Evolutionary conservation across 805 yeast genomes (phyloP), one percentile per base, ranked within the genome.

Genomic region (Priceomyces haplophilus): DNA sequence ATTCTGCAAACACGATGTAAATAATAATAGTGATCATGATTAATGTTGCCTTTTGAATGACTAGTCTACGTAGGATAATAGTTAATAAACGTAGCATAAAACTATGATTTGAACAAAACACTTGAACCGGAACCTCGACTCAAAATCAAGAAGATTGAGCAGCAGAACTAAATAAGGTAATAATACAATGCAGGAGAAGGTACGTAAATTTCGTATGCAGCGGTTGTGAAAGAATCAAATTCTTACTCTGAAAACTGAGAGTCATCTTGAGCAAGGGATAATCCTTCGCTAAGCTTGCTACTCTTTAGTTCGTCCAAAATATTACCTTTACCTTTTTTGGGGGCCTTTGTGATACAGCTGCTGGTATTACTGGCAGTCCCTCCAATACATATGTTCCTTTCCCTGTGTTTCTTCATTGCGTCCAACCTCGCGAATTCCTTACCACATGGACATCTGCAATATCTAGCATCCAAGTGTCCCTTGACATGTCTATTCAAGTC

Each of bases 401-500:
- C 71, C 50, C 88, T 72, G 58, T 91, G 99, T 47, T 91, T 77
- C 51, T 79, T 80, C 60, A 90, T 68, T 0, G 97, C 96, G 68
- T 93, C 97, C 41, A 85, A 83, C 45, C 98, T 75, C 1, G 91
- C 82, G 66, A 93, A 93, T 48, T 82, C 83, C 64, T 90, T 91
- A n/a, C 97, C 97, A 67, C 99, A 95, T 0, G 85, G 85, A 64
- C 99, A 93, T 20, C 69, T 69, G 42, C 70, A 66, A 52, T 76
- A 83, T 20, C 82, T 75, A 47, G 82, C 82, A 40, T 80, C 89
- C 41, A 79, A 74, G 59, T 93, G 99, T 12, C 90, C 86, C 59
- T 87, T 88, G 51, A 80, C 82, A 58, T 93, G 99, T 47, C 99
- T 78, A 46, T 88, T 79, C 53, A 93, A 72, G 64, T 93, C 99